These are phyloP conservation scores for Pythium monospermum DNA, from an alignment of 352 stramenopile species.

Conservation along the genomic window DNA sequence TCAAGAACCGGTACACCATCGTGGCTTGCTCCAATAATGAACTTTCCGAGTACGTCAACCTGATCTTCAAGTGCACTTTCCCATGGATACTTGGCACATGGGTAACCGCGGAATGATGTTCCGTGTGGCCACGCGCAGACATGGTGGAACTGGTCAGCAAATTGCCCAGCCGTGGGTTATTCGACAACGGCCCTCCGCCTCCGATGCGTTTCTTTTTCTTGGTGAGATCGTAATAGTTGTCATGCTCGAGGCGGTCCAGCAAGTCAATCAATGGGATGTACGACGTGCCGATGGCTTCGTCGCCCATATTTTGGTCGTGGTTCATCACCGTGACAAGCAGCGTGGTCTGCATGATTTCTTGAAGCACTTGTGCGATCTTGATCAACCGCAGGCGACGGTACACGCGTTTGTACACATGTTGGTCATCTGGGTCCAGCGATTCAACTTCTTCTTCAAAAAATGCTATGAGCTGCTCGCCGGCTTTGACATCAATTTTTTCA, in stretches of 20 bases:
- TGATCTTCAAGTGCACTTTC: constrained; percentile 40
- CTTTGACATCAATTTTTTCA: constrained; percentile 28
- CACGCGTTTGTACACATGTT: constrained; percentile 38
- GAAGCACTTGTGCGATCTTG: constrained; percentile 50
- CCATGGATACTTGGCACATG: constrained; percentile 22
- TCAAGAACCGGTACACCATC: constrained; percentile 56
- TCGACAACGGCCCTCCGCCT: no score
- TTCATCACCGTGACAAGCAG: constrained; percentile 58
- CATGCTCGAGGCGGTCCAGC: constrained; percentile 52
- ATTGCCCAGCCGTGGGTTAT: no score
- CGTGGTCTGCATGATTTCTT: constrained; percentile 56
- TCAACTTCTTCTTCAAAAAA: constrained; percentile 72
- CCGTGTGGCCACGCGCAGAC: no score
- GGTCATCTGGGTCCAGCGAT: constrained; percentile 53
- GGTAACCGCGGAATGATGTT: no score
- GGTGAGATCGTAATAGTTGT: constrained; percentile 50
- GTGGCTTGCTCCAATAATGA: constrained; percentile 62
- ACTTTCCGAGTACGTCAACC: constrained; percentile 51
- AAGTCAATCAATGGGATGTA: constrained; percentile 64
- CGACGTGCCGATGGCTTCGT: constrained; percentile 49
- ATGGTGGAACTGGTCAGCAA: background rate
- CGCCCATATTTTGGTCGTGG: constrained; percentile 35
- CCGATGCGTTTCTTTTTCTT: constrained; percentile 21
- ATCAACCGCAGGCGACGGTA: constrained; percentile 49
- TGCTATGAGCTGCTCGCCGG: constrained; percentile 34